phyloP scores from a whole-genome alignment of 1,284 basidiomycete genomes.

The Ustilago bromivora region DNA sequence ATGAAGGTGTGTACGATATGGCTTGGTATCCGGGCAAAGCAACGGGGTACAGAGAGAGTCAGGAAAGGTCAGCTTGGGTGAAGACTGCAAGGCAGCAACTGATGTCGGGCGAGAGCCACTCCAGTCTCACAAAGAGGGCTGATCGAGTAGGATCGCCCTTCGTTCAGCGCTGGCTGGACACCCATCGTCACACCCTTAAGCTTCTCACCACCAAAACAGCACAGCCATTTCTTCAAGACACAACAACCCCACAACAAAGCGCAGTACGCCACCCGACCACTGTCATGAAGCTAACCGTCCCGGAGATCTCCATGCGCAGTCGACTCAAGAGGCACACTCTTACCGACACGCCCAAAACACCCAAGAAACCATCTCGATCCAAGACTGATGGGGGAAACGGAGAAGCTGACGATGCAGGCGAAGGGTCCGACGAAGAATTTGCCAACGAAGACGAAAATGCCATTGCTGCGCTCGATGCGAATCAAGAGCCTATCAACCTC shows the following conservation, averaged over 20 bases:
- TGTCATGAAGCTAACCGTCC: conserved; percentile 33
- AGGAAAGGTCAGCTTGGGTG: conserved; percentile 23
- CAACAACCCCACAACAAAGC: conserved; percentile 15
- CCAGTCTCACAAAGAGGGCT: not conserved
- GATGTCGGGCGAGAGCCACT: not conserved
- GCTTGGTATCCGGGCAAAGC: conserved; percentile 48
- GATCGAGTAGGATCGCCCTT: conserved; percentile 42
- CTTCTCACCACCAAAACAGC: conserved; percentile 16
- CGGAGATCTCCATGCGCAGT: conserved; percentile 27
- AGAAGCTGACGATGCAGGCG: conserved; percentile 12
- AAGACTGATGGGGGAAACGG: conserved; percentile 7
- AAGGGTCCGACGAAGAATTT: conserved; percentile 27
- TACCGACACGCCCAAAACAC: conserved; percentile 12
- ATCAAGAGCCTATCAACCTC: conserved; percentile 27
- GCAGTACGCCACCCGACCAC: conserved; percentile 33
- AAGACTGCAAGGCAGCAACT: conserved; percentile 6
- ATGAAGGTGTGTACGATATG: conserved; percentile 36
- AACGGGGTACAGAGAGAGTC: conserved; percentile 23
- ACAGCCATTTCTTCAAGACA: conserved; percentile 18
- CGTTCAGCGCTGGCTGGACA: conserved; percentile 32
- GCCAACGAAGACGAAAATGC: conserved; percentile 18
- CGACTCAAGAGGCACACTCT: conserved; percentile 21
- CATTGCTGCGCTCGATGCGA: conserved; percentile 25
- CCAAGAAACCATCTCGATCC: conserved; percentile 1
- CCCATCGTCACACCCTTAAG: not conserved